Conservation (phyloP, 345 rosid genomes). For the Kernera saxatilis region DNA sequence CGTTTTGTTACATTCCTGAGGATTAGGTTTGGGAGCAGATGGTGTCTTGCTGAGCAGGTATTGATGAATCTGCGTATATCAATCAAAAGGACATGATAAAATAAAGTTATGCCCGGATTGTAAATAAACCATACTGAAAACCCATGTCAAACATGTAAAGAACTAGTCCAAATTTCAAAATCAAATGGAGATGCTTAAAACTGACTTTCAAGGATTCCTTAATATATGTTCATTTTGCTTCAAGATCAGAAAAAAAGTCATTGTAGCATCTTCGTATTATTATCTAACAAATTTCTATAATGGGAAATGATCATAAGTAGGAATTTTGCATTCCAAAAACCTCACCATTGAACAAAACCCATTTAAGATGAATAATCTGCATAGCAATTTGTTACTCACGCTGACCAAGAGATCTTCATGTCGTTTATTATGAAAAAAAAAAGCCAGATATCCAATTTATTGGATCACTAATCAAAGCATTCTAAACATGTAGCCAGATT, state of each 20-base stretch:
- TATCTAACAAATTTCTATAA: neutral
- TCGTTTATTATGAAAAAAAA: neutral
- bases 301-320: too few species aligned
- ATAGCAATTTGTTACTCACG: neutral
- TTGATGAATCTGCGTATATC: conserved; percentile 63
- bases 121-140: neutral
- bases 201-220: neutral
- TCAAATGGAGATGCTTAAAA: neutral
- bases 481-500: neutral
- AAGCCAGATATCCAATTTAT: neutral
- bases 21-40: conserved; percentile 47
- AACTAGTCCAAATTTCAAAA: neutral
- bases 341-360: neutral
- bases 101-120: neutral
- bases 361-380: neutral
- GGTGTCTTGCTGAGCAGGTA: conserved; percentile 79
- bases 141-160: neutral
- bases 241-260: neutral
- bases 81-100: neutral
- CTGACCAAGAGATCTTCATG: neutral
- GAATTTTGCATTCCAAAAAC: neutral
- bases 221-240: neutral
- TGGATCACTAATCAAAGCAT: neutral
- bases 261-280: neutral
- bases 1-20: neutral